phyloP scores from a whole-genome alignment of 768 basidiomycete genomes.

The Amanita polypyramis region DNA sequence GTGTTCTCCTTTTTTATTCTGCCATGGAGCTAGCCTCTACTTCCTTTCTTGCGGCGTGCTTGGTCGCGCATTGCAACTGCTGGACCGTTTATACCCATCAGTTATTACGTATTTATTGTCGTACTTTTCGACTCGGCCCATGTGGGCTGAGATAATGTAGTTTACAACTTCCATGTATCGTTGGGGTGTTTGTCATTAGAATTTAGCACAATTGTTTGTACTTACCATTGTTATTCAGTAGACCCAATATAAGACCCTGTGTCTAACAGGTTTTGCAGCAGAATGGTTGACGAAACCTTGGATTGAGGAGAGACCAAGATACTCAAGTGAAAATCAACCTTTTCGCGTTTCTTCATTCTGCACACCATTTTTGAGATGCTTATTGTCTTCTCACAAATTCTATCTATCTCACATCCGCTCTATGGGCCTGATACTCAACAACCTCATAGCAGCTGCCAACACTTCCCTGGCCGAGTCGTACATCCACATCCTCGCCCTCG shows the following conservation, averaged over 20 bases:
- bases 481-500: constrained; percentile 78
- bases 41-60: not conserved
- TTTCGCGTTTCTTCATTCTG: too few relatives aligned
- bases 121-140: too few relatives aligned
- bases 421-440: constrained; percentile 82
- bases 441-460: constrained; percentile 74
- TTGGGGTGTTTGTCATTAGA: too few relatives aligned
- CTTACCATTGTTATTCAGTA: too few relatives aligned
- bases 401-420: constrained; percentile 67
- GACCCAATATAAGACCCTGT: too few relatives aligned
- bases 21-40: not conserved
- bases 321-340: too few relatives aligned
- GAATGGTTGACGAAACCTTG: too few relatives aligned
- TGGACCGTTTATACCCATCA: constrained; percentile 3
- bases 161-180: too few relatives aligned
- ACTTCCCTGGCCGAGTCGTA: constrained; percentile 87
- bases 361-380: not conserved
- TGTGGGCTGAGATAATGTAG: too few relatives aligned
- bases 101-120: constrained; percentile 1
- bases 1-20: not conserved
- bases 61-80: not conserved
- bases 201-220: too few relatives aligned
- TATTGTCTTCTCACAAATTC: not conserved
- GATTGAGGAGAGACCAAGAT: too few relatives aligned
- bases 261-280: too few relatives aligned